Conservation (phyloP, 1,284 basidiomycete species). For the Cryptococcus jaspeensis region DNA sequence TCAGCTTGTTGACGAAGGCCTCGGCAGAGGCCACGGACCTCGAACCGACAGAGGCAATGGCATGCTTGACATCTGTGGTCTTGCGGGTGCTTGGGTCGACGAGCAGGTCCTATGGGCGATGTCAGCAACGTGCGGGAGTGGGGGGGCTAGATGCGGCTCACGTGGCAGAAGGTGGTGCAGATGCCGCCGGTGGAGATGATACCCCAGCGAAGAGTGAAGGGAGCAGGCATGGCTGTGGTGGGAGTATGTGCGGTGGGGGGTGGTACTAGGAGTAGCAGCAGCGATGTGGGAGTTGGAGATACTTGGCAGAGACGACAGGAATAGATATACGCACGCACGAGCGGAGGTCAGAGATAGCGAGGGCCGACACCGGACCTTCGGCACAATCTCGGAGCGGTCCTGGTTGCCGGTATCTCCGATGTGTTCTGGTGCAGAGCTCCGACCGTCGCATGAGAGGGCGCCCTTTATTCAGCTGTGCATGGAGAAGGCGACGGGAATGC, state of each 20-base stretch:
- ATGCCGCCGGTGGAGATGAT: constrained; percentile 51
- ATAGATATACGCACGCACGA: no score
- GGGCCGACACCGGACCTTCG: no score
- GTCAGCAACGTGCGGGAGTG: background rate
- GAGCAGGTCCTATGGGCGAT: constrained; percentile 29
- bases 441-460: no score
- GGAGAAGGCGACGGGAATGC: no score
- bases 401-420: no score
- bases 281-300: no score
- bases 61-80: constrained; percentile 71
- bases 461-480: no score
- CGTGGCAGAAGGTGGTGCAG: constrained; percentile 37
- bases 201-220: constrained; percentile 43
- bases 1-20: constrained; percentile 62
- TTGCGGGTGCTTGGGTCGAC: constrained; percentile 54
- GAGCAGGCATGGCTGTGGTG: background rate
- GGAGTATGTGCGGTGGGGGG: background rate
- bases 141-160: constrained; percentile 7
- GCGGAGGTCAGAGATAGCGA: no score
- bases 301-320: no score
- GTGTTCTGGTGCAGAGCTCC: no score
- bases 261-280: no score
- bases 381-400: no score
- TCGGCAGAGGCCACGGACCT: constrained; percentile 67
- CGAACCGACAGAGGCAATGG: constrained; percentile 75